Evolutionary conservation across 2,329 filamentous ascomycete genomes (phyloP).

Genomic region (Fusarium mexicanum): DNA sequence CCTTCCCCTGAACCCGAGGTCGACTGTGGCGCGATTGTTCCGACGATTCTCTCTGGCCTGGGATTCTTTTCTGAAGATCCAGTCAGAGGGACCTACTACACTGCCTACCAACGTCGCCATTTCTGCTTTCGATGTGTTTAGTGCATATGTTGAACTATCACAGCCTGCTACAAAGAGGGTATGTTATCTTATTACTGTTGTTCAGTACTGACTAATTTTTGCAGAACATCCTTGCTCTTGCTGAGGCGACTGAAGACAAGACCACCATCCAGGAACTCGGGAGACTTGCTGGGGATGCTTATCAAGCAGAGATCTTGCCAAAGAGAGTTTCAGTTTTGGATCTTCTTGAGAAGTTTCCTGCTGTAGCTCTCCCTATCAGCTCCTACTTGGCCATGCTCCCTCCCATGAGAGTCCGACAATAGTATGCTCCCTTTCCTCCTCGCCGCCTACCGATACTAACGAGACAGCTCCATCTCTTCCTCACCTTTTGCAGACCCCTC

Average conservation of each 20-base stretch:
- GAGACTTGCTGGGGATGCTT: constrained; percentile 58
- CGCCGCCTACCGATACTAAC: not conserved
- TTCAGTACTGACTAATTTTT: constrained; percentile 14
- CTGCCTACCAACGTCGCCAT: constrained; percentile 67
- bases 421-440: constrained; percentile 49
- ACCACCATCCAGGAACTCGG: constrained; percentile 55
- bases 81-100: constrained; percentile 59
- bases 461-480: constrained; percentile 72
- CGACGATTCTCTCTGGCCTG: constrained; percentile 72
- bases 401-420: constrained; percentile 81
- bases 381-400: constrained; percentile 77
- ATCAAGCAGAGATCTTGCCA: constrained; percentile 58
- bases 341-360: constrained; percentile 71
- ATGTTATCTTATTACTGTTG: constrained; percentile 29
- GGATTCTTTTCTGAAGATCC: constrained; percentile 73
- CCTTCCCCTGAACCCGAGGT: constrained; percentile 73
- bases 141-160: constrained; percentile 76
- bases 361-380: constrained; percentile 69
- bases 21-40: constrained; percentile 71
- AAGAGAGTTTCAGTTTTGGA: constrained; percentile 74
- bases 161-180: constrained; percentile 77
- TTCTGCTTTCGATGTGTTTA: constrained; percentile 70
- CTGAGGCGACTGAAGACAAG: constrained; percentile 60
- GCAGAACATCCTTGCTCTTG: constrained; percentile 53
- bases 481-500: constrained; percentile 70